These are phyloP conservation scores for Botrytis elliptica DNA, from an alignment of 2,329 filamentous ascomycete genomes.

Conservation along the genomic window DNA sequence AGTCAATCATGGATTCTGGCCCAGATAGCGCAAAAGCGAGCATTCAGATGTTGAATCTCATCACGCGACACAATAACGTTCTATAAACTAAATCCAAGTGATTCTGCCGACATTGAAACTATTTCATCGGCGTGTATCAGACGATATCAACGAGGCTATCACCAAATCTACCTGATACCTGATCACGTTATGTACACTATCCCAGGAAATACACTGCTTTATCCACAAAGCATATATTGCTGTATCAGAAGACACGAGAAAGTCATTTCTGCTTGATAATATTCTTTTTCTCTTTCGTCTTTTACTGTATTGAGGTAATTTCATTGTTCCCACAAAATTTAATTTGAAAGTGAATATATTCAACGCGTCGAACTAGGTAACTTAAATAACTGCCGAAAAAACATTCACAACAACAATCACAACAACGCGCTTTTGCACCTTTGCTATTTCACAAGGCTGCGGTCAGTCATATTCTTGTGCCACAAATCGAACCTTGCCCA, in stretches of 20 bases:
- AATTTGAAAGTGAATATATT: not conserved
- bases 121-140: not conserved
- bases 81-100: not conserved
- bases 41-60: not conserved
- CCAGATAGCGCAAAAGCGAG: not conserved
- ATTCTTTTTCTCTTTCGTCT: not conserved
- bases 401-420: not conserved
- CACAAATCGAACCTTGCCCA: too few species aligned
- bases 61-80: rapidly evolving
- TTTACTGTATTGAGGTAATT: not conserved
- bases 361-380: not conserved
- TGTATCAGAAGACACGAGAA: too few species aligned
- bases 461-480: too few species aligned
- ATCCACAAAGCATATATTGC: not conserved
- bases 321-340: not conserved
- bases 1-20: not conserved
- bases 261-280: not conserved
- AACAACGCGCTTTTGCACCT: not conserved
- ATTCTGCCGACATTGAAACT: not conserved
- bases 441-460: not conserved
- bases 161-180: not conserved
- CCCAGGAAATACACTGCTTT: not conserved
- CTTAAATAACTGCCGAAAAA: not conserved
- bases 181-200: not conserved
- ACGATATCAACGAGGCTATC: not conserved